Base-by-base conservation (phyloP, 169 alveolate genomes). In the Eimeria mitis region DNA sequence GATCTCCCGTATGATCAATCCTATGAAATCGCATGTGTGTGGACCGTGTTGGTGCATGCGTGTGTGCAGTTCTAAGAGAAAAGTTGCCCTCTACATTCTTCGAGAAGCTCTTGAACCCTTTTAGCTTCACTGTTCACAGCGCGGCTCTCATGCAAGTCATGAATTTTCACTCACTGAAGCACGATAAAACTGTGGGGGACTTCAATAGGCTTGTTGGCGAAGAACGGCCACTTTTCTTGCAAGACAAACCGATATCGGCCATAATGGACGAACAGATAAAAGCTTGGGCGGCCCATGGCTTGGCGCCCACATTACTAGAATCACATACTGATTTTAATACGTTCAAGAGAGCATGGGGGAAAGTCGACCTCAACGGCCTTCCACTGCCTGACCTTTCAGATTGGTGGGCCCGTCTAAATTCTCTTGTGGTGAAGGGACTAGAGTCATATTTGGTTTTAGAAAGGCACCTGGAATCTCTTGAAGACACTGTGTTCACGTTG, bases 361-460 rank as follows among this genome's bases (percentile, higher is more conserved):
- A 65, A 37, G 52, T 94, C 56, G 78, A 81, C 14, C 89, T 94
- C 25, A 89, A 21, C 37, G 71, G 65, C n/a, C 81, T 94, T 68
- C 96, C 96, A 8, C 34, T 76, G 78, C 96, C 96, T 21, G 96
- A 94, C 70, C 83, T 83, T 40, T 9, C 83, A 37, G 85, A 94
- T 19, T 94, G 96, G 96, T 94, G 96, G 96, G n/a, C 79, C 8
- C 96, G 96, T 25, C 92, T 94, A 25, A 71, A 94, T 56, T 37
- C 59, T 4, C 16, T 65, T 76, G 92, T 94, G 19, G 49, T 84
- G 31, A 71, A 81, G 28, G 84, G 89, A 25, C 89, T 94, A 28
- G 94, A 94, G 34, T 63, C 70, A 19, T 94, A 94, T 25, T 65
- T 56, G 75, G 89, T 47, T 2, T 73, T 73, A 37, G 96, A 94